These are phyloP conservation scores for Cryptosporidium tyzzeri DNA, from an alignment of 169 alveolate genomes.

Conservation along the genomic window DNA sequence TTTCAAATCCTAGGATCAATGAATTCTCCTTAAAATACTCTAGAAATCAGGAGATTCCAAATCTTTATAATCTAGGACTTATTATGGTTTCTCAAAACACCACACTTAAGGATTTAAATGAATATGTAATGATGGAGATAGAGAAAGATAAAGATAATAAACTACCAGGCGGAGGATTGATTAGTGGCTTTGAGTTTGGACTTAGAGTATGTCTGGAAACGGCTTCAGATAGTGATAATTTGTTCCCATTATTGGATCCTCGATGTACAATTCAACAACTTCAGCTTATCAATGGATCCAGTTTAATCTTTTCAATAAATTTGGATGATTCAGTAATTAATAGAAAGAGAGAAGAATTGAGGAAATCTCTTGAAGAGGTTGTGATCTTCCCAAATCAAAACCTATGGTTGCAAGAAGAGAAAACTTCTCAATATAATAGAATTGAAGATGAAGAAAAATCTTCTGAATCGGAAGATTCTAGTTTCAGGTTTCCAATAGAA, in stretches of 20 bases:
- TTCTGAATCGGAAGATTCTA: not conserved
- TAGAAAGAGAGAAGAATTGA: conserved; percentile 38
- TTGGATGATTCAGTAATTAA: conserved; percentile 44
- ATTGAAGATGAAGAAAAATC: not conserved
- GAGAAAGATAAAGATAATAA: conserved; percentile 25
- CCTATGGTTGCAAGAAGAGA: conserved; percentile 36
- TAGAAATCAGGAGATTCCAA: conserved; percentile 10
- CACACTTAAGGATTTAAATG: conserved; percentile 35
- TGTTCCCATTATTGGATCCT: conserved; percentile 52
- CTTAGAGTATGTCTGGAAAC: conserved; percentile 57
- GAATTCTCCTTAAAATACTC: conserved; percentile 25
- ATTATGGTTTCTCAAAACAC: conserved; percentile 57
- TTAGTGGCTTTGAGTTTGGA: not conserved
- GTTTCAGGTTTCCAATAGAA: not conserved
- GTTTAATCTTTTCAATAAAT: conserved; percentile 53
- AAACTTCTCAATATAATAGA: not conserved
- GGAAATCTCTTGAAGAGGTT: conserved; percentile 14
- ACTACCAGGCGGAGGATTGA: too few relatives aligned
- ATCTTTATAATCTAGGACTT: conserved; percentile 44
- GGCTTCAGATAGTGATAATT: conserved; percentile 12
- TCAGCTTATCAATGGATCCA: conserved; percentile 33
- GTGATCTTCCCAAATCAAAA: not conserved
- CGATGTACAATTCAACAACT: conserved; percentile 57
- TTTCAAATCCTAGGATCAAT: conserved; percentile 5
- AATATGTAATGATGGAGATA: conserved; percentile 60